A percentile compares a stretch with the other conserved stretches of the same genome.
Evolutionary conservation across 768 basidiomycete species (phyloP).

Genomic region (Suillus luteus): DNA sequence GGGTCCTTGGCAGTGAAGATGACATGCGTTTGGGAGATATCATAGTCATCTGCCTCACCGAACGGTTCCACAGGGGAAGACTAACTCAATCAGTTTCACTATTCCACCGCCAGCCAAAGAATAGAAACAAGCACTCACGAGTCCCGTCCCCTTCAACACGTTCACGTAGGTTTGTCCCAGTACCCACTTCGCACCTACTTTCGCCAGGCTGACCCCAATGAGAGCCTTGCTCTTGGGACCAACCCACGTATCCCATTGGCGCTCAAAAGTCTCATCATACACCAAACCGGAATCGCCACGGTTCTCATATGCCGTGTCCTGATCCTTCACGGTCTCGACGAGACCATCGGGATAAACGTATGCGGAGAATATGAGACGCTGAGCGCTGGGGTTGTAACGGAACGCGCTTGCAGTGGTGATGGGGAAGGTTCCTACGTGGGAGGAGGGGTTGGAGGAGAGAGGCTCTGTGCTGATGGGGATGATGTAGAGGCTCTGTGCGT

Average conservation of each 20-base stretch:
- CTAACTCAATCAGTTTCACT: conserved; percentile 35
- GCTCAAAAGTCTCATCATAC: conserved; percentile 65
- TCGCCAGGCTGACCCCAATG: conserved; percentile 63
- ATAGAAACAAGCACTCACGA: conserved; percentile 43
- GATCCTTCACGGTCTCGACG: conserved; percentile 63
- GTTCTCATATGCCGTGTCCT: conserved; percentile 72
- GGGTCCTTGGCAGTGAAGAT: conserved; percentile 89
- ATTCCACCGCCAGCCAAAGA: too few relatives aligned
- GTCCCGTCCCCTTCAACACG: conserved; percentile 64
- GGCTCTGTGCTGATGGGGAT: conserved; percentile 49
- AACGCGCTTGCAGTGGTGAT: conserved; percentile 72
- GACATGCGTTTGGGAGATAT: conserved; percentile 67
- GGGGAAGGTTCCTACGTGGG: conserved; percentile 67
- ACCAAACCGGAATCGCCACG: conserved; percentile 73
- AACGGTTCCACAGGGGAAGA: conserved; percentile 82
- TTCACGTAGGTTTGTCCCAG: conserved; percentile 57
- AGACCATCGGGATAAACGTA: conserved; percentile 78
- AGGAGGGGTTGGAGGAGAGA: conserved; percentile 36
- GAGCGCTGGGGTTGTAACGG: conserved; percentile 56
- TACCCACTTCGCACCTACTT: conserved; percentile 51
- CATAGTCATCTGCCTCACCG: conserved; percentile 82
- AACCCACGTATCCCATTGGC: conserved; percentile 84
- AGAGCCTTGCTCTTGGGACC: conserved; percentile 71
- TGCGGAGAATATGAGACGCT: conserved; percentile 81
- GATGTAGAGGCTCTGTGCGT: conserved; percentile 58